Evolutionary conservation across 352 stramenopile genomes (phyloP), one percentile per base, ranked within the genome.

Genomic region (Phytophthora ramorum): DNA sequence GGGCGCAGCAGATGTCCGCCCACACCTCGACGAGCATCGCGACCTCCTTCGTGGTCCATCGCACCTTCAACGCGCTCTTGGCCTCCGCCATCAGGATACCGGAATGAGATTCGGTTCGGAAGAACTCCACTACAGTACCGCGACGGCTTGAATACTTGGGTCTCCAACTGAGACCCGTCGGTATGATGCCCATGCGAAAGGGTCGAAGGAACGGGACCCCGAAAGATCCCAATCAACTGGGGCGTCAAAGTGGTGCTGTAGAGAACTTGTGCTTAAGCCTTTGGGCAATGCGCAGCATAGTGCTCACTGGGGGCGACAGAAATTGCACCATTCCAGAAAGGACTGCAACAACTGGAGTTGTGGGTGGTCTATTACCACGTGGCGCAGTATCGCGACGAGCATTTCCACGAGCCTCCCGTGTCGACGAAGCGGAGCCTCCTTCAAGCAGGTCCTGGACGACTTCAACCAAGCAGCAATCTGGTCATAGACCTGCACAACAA

Each of bases 11-110:
- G 13, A 70, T 51, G 6, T 35, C 40, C 1, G 60, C 53, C 66
- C 60, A 74, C 22, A 55, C 66, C n/a, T 74, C 53, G 2, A 60
- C 30, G 17, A 74, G 22, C 32, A 62, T 66, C 12, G 34, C 26
- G 2, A 63, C 49, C 38, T 74, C 66, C n/a, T 24, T 19, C 1
- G 34, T 10, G 2, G 41, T 62, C 66, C 66, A 74, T 5, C 66
- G 60, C 14, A 68, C 24, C 30, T 74, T 73, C n/a, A 60, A 24
- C 3, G 38, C 52, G 6, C 19, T 38, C 26, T 63, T 66, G 24
- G 55, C 46, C 34, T 66, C 63, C 63, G 54, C 49, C 34, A 17
- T 53, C 2, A 38, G 38, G 40, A 17, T 28, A 4, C 8, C 28
- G 6, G 16, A 50, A 19, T 53, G 37, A 20, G n/a, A 8, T 13